These are phyloP conservation scores for Rosellinia necatrix DNA, from an alignment of 2,329 filamentous ascomycete genomes.

Conservation along the genomic window DNA sequence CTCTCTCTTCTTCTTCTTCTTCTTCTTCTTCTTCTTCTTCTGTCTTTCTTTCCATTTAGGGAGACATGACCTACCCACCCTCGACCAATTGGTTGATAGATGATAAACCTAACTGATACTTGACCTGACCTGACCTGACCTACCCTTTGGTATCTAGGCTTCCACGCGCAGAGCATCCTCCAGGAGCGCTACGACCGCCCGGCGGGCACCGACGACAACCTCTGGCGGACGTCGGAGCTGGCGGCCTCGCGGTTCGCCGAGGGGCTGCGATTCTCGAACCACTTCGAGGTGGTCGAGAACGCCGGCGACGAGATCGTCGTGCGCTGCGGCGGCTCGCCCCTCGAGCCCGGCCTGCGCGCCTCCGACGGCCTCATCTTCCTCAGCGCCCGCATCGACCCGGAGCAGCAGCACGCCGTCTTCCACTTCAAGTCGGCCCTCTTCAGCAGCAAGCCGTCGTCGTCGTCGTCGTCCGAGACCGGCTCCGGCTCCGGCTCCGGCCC, in stretches of 20 bases:
- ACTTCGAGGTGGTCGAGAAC: conserved; percentile 42
- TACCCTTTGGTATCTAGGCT: conserved; percentile 57
- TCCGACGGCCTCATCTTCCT: conserved; percentile 41
- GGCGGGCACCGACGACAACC: conserved; percentile 38
- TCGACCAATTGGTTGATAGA: no score
- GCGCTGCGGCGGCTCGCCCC: conserved; percentile 40
- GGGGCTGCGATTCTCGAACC: conserved; percentile 40
- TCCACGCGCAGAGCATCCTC: conserved; percentile 42
- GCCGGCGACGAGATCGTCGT: conserved; percentile 38
- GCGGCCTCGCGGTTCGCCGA: conserved; percentile 35
- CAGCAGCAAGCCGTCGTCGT: conserved; percentile 36
- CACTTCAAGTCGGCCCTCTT: conserved; percentile 40
- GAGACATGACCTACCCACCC: no score
- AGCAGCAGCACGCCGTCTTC: conserved; percentile 38
- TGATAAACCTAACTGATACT: no score
- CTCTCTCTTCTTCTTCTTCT: background rate
- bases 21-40: no score
- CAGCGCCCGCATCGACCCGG: conserved; percentile 39
- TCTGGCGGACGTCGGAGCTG: conserved; percentile 39
- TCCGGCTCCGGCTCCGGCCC: no score
- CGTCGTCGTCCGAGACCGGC: no score
- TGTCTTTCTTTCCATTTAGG: no score
- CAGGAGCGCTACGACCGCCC: conserved; percentile 41
- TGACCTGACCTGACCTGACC: no score
- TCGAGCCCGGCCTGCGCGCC: conserved; percentile 35